Evolutionary conservation across 805 yeast genomes (phyloP).

Genomic region (Schizosaccharomyces octosporus): DNA sequence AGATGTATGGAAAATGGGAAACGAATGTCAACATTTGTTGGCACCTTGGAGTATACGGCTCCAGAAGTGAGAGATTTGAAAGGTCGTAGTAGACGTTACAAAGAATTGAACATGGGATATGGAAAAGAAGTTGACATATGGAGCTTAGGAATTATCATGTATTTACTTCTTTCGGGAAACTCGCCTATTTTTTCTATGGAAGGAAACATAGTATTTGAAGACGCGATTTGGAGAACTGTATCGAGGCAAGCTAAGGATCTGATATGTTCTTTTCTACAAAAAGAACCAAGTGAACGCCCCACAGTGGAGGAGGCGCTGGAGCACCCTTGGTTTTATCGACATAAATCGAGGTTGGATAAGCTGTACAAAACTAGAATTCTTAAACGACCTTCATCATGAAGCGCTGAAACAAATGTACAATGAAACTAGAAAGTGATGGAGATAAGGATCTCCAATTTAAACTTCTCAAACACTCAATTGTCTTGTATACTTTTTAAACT

Average conservation of each 20-base stretch:
- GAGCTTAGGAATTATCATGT: constrained; percentile 40
- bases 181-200: background rate
- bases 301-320: constrained; percentile 18
- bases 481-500: too few species aligned
- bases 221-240: constrained; percentile 18
- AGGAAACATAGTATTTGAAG: background rate
- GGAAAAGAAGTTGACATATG: constrained; percentile 38
- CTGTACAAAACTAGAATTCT: constrained; percentile 13
- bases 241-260: constrained; percentile 20
- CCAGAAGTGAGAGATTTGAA: constrained; percentile 25
- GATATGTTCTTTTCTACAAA: constrained; percentile 18
- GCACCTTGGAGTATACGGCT: constrained; percentile 49
- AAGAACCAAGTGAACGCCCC: constrained; percentile 18
- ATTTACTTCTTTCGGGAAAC: constrained; percentile 26
- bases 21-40: constrained; percentile 28
- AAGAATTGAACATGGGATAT: constrained; percentile 17
- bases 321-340: constrained; percentile 25
- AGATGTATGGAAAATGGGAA: constrained; percentile 12
- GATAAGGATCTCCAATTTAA: too few species aligned
- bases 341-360: constrained; percentile 15
- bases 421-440: too few species aligned
- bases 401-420: background rate
- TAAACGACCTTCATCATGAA: background rate
- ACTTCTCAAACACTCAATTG: too few species aligned
- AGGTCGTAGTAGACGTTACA: background rate